Base-by-base conservation (phyloP, 768 basidiomycete genomes). In the Leccinellum luteum region DNA sequence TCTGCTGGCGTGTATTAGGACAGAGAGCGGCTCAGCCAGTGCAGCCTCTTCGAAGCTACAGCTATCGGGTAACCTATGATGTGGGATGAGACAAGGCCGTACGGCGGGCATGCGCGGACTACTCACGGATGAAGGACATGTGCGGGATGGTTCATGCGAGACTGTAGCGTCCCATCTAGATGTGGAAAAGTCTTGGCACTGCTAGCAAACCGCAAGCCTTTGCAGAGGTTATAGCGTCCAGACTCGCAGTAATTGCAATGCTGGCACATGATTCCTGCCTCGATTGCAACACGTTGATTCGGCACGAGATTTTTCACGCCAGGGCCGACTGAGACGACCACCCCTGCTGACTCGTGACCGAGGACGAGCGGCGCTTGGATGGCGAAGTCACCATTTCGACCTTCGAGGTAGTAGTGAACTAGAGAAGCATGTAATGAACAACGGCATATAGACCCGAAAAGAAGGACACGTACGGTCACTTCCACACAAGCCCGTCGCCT, bases 211-310 rank as follows among this genome's bases (percentile, higher is more conserved):
- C 90, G 84, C 85, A 98, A 85, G 63, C 79, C 77, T 60, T 86
- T 86, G 81, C 95, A 98, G 57, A 98, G 84, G 76, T 98, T 98
- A 78, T 98, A 98, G 21, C 92, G 83, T 14, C 90, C 90, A 59
- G 83, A 78, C 35, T 73, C 61, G 74, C 92, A 94, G 69, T 79
- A 86, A 31, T 77, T 72, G 75, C 91, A 94, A 43, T 78, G 77
- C 56, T 84, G 83, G 76, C 95, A 98, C 79, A 87, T 86, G 70
- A 95, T 85, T 28, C 95, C 95, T 6, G 92, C 90, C 72, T 98
- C 95, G 70, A 98, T 89, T 27, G 93, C 95, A 52, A 98, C 94
- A 54, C 91, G 86, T 71, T 93, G 89, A 34, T 94, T 94, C 21
- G 87, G 81, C 14, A 75, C 71, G 58, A 94, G 75, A 66, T 81